Evolutionary conservation across 768 basidiomycete genomes (phyloP), one percentile per base, ranked within the genome.

Genomic region (Rhodocollybia butyracea): DNA sequence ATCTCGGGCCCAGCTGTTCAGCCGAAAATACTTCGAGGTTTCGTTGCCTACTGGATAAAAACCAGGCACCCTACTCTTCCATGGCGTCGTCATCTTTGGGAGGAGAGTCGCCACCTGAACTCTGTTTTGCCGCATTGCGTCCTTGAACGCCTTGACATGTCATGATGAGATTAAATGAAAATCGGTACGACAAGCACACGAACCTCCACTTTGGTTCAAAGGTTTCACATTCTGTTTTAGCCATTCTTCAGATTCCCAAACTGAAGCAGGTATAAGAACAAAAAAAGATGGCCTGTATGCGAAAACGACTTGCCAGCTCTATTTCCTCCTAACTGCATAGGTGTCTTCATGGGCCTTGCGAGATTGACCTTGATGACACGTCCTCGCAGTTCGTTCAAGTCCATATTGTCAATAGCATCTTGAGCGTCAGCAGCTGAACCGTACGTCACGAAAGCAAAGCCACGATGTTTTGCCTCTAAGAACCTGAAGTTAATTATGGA

Each of bases 331-430:
- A 75, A 70, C 61, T 88, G 84, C 42, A 84, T 68, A 31, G 84
- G 77, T 1, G 79, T 81, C 66, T 89, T 94, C 76, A 85, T 83
- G 5, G 92, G 91, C 42, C 89, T 81, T 8, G 95, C 94, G 38
- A 94, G 70, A 66, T 91, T 96, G 46, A 87, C 93, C 73, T 87
- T 90, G 59, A 91, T 71, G 50, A 89, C 86, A 57, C 81, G 82
- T 47, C 86, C 92, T 47, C 75, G 79, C 56, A 91, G 76, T 67
- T 95, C 94, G 65, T 96, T 97, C 71, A 95, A 75, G 70, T 98
- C 94, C 91, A 94, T 98, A 73, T 98, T 98, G 77, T 98, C 96
- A 58, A 98, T 96, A 27, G 96, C 96, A 68, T 98, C 95, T 66
- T 91, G 89, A 4, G 96, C 94, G 70, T 96, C 93, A 22, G 81